Evolutionary conservation across 2,329 filamentous ascomycete genomes (phyloP).

Genomic region (Beauveria asiatica): DNA sequence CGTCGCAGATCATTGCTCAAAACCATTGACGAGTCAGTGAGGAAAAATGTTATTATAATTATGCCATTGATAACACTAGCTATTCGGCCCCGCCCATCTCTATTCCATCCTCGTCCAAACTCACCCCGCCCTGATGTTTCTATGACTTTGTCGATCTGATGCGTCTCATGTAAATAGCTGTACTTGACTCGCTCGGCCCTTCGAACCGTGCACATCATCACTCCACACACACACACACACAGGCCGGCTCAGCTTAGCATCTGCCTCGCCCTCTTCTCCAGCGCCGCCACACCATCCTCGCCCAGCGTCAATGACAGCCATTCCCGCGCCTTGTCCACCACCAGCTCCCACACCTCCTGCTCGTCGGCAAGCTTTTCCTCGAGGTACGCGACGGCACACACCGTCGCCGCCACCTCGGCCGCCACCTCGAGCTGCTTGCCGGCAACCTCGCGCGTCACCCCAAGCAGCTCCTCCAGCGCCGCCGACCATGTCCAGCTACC

Average conservation of each 20-base stretch:
- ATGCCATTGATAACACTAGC: no score
- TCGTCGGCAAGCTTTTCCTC: constrained; percentile 34
- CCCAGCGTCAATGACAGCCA: constrained; percentile 33
- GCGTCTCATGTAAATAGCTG: no score
- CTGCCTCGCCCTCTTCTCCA: constrained; percentile 11
- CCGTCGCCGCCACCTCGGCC: constrained; percentile 19
- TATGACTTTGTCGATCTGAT: no score
- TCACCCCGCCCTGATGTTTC: no score
- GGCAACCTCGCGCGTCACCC: constrained; percentile 12
- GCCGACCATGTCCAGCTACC: constrained; percentile 40
- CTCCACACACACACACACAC: background rate
- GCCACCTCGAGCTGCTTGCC: background rate
- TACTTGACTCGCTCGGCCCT: no score
- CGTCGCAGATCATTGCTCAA: no score
- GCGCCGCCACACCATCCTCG: constrained; percentile 4
- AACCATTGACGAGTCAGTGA: no score
- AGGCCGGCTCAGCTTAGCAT: background rate
- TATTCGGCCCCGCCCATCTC: no score
- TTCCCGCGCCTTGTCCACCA: constrained; percentile 48
- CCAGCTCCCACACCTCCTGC: constrained; percentile 54
- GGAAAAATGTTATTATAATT: no score
- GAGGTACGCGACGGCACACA: constrained; percentile 28
- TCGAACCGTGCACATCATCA: background rate
- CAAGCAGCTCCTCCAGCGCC: constrained; percentile 21
- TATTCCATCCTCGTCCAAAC: no score